phyloP scores from a whole-genome alignment of 495 filamentous ascomycete genomes.

The Choiromyces venosus region DNA sequence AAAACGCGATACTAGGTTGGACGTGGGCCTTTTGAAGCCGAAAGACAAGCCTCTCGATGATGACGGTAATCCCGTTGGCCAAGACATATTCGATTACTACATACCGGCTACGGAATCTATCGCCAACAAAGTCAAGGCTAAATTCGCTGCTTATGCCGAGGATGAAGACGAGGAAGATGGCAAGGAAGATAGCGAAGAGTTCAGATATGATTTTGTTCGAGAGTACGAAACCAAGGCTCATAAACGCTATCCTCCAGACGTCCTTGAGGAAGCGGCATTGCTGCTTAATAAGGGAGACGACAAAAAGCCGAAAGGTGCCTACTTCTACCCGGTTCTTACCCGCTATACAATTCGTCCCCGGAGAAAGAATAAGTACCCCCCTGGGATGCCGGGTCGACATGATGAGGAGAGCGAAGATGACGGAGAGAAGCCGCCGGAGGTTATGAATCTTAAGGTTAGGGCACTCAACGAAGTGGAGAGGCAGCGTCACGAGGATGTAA shows the following conservation, averaged over 20 bases:
- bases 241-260: constrained; percentile 51
- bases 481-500: constrained; percentile 45
- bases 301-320: constrained; percentile 57
- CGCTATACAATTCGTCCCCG: constrained; percentile 54
- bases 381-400: constrained; percentile 41
- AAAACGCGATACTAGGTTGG: constrained; percentile 72
- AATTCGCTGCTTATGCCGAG: constrained; percentile 65
- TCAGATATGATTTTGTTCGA: constrained; percentile 71
- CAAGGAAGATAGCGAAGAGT: constrained; percentile 56
- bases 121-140: constrained; percentile 59
- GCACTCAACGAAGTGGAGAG: constrained; percentile 35
- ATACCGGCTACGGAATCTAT: constrained; percentile 18
- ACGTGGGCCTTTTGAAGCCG: constrained; percentile 71
- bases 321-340: constrained; percentile 83
- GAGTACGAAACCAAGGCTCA: constrained; percentile 78
- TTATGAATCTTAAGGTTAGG: constrained; percentile 40
- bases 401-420: constrained; percentile 48
- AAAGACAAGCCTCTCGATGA: constrained; percentile 49
- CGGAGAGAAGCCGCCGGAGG: constrained; percentile 38
- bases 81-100: constrained; percentile 43
- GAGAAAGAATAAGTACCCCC: constrained; percentile 49
- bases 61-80: constrained; percentile 40
- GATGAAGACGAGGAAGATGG: constrained; percentile 57
- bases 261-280: constrained; percentile 53
- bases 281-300: constrained; percentile 46